Evolutionary conservation across 768 basidiomycete species (phyloP), one percentile per base, ranked within the genome.

Genomic region (Lactarius quietus): DNA sequence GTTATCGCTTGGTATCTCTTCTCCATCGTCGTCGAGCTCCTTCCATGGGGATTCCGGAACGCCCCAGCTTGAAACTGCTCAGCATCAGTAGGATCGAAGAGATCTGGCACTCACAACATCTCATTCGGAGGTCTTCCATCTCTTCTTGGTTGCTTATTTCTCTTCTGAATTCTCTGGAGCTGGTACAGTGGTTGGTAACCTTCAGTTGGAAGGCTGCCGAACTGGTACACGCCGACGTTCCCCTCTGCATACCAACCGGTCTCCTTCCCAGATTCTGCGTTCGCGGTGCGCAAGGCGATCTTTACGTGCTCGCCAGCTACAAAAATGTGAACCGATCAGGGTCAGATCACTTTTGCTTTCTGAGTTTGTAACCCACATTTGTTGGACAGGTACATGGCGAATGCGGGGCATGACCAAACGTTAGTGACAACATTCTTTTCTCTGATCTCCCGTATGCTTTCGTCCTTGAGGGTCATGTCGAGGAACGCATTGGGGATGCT

Each of bases 201-300:
- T 28, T 45, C 65, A 9, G 52, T 52, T 17, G 56, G 48, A 53
- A 62, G 65, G 38, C 65, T 62, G 23, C 65, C 65, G 23, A 66
- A 66, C 31, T 66, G 65, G 10, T 66, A 58, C 18, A 66, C 55
- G 35, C 65, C 65, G 17, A 62, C 33, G 65, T 66, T 62, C 17
- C 65, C 65, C 41, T 66, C 65, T 29, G 65, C 60, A 26, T 66
- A 66, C 65, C 65, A 66, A 12, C 65, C 65, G 8, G 56, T 53
- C 33, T 62, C 60, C 33, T 28, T 15, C 48, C 35, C 64, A 20
- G 61, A 52, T 45, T 38, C 60, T 15, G 56, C 3, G 8, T 43
- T 36, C 2, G 65, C 26, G 41, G 56, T 29, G 31, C 65, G 65
- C 61, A 62, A 33, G 14, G 65, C 65, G 20, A 66, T 57, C 48